Base-by-base conservation (phyloP, 345 rosid species). In the Durio zibethinus region DNA sequence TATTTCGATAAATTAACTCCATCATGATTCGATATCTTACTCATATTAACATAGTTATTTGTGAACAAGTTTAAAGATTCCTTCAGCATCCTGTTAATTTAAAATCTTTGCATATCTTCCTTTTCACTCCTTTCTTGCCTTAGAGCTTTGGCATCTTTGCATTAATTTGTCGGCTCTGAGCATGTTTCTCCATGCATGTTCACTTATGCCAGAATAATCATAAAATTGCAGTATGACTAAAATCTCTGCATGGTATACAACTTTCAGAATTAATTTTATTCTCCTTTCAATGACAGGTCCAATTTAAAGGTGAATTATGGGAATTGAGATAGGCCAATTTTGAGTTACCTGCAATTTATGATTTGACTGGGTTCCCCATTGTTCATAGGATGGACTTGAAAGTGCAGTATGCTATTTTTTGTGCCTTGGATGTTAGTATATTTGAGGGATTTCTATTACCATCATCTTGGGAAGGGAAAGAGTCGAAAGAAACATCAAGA, bases 11-110 rank as follows among this genome's bases (percentile, higher is more conserved):
- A 36, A 31, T 50, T 72, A 45, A 75, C 12, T 77, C 45, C 31
- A n/a, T 15, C 25, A 20, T 47, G 38, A 23, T 5, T 38, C 7
- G 20, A 48, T 60, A 29, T 77, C 61, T 35, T 48, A 29, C 33
- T 69, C 79, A 48, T 52, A 36, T 79, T 72, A 76, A 80, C 82
- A 85, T 89, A 88, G 76, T 45, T 12, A 45, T 45, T 10, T 10
- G 48, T 4, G 0, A 45, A 4, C 48, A 45, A 45, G 48, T 45
- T 38, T 4, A 45, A 10, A 15, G 1, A n/a, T 45, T 45, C 48
- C 15, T 45, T 45, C 48, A 10, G 15, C 48, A 2, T 45, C 48
- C 48, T 3, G 15, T 45, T 42, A 8, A 10, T 10, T 45, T 45
- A 45, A 45, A 45, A 45, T 45, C 48, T 42, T 42, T 42, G 45